Evolutionary conservation across 2,329 filamentous ascomycete genomes (phyloP), one percentile per base, ranked within the genome.

Genomic region (Colletotrichum sp.): DNA sequence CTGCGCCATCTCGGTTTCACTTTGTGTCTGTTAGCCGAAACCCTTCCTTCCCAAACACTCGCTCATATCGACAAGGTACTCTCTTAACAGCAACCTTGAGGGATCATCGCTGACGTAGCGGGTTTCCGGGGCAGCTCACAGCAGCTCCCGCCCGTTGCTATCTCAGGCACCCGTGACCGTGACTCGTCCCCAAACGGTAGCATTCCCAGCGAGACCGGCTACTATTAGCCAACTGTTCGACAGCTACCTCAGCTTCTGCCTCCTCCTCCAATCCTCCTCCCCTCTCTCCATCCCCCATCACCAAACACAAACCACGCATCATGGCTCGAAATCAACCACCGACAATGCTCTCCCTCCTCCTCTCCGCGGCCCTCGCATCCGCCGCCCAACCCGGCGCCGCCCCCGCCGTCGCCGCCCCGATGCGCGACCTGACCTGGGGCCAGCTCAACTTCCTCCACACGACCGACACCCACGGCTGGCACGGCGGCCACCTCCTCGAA

Each of bases 401-500:
- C n/a, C 86, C 90, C 55, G 95, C 97, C 9, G 90, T 96, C 76
- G 90, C 92, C 73, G 95, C 94, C 71, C 96, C 96, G 62, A 91
- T 99, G 85, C 93, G 96, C 81, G 91, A 95, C 79, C 89, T 99
- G 70, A 91, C 92, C 80, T 98, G 96, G 95, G 96, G 95, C n/a
- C 94, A 98, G 83, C 90, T 99, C 81, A 99, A 99, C 88, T 98
- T 98, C 84, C 86, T 99, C n/a, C 96, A 98, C 82, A 99, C 97
- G 1, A 99, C 97, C 55, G 95, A 99, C 83, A 97, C 95, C 6
- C 97, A 99, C 86, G 96, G 97, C 80, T 99, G 97, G 97, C 93
- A 98, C 82, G 95, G 92, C 12, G 97, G 97, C 2, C 97, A 99
- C 88, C 87, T 99, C 7, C 93, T 96, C 87, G 97, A 99, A 93